phyloP scores from a whole-genome alignment of 306 rosid species.

The Cercis canadensis region DNA sequence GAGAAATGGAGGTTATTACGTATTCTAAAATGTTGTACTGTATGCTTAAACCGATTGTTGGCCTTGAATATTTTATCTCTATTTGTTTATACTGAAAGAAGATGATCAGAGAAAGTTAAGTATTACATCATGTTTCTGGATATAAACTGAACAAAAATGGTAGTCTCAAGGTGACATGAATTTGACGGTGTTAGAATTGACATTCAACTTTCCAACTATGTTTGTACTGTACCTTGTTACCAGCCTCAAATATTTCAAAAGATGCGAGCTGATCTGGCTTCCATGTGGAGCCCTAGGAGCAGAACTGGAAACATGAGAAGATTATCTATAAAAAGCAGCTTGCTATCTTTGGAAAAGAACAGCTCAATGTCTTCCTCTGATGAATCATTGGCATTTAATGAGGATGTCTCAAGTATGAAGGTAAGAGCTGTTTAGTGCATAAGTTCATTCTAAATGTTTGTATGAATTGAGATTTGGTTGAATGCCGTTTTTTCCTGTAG shows the following conservation, averaged over 20 bases:
- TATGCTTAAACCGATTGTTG: slow-evolving; percentile 15
- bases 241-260: slow-evolving; percentile 91
- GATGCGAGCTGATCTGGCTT: slow-evolving; percentile 89
- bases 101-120: slow-evolving; percentile 9
- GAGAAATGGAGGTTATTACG: too few relatives aligned
- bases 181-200: slow-evolving; percentile 21
- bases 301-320: slow-evolving; percentile 63
- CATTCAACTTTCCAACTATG: slow-evolving; percentile 18
- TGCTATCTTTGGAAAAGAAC: slow-evolving; percentile 46
- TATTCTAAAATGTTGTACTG: too few relatives aligned
- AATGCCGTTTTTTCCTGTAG: slow-evolving; percentile 1
- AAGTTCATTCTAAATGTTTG: slow-evolving; percentile 23
- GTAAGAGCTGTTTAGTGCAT: slow-evolving; percentile 43
- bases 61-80: slow-evolving; percentile 7
- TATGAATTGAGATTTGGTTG: slow-evolving; percentile 24
- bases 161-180: slow-evolving; percentile 20
- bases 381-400: slow-evolving; percentile 55
- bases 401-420: slow-evolving; percentile 74
- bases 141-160: slow-evolving; percentile 15
- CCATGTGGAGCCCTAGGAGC: slow-evolving; percentile 80
- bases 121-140: slow-evolving; percentile 31
- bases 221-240: slow-evolving; percentile 40
- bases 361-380: slow-evolving; percentile 48
- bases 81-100: slow-evolving; percentile 17
- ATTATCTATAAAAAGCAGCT: slow-evolving; percentile 54